Base-by-base conservation (phyloP, 805 yeast genomes). In the Wilhelminamyces savonicus region DNA sequence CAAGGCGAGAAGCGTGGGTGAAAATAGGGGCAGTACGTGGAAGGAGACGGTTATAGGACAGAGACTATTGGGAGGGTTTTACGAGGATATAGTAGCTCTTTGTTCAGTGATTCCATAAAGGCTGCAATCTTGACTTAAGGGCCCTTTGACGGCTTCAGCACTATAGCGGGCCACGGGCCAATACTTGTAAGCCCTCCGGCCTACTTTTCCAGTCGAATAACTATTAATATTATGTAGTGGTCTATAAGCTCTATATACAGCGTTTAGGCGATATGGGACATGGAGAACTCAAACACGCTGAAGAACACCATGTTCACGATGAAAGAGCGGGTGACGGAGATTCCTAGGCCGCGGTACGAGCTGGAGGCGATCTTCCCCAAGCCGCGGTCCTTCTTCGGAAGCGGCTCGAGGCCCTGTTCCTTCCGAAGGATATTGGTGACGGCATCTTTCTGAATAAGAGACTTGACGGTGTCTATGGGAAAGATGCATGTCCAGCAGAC, bases 391-490 rank as follows among this genome's bases (percentile, higher is more conserved):
- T 41, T 47, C 7, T 37, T 38, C 7, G 68, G 68, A 23, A 61
- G 41, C 43, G 70, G 66, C 22, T 60, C 52, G 27, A 68, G 44
- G 21, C 80, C 70, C 34, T 69, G 62, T 44, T 60, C 59, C 24
- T 49, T 61, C 31, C 82, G 50, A 22, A 82, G 58, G n/a, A 82
- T 75, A 39, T 78, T 76, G 18, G 79, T 64, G 16, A 84, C 81
- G 4, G 81, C 64, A 43, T 84, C 90, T 34, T 81, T 72, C 47
- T 85, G 95, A 25, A 75, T 69, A 34, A 79, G 66, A 2, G 88
- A 75, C 49, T 86, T 85, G 35, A 81, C 64, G 0, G 95, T 85
- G 52, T 85, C 95, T 8, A 85, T 29, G 3, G 95, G 94, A 56
- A 81, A 86, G 3, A 84, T 78, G 1, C 76, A 52, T 2, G 76